Evolutionary conservation across 1,284 basidiomycete genomes (phyloP), one percentile per base, ranked within the genome.

Genomic region (Earliella scabrosa): DNA sequence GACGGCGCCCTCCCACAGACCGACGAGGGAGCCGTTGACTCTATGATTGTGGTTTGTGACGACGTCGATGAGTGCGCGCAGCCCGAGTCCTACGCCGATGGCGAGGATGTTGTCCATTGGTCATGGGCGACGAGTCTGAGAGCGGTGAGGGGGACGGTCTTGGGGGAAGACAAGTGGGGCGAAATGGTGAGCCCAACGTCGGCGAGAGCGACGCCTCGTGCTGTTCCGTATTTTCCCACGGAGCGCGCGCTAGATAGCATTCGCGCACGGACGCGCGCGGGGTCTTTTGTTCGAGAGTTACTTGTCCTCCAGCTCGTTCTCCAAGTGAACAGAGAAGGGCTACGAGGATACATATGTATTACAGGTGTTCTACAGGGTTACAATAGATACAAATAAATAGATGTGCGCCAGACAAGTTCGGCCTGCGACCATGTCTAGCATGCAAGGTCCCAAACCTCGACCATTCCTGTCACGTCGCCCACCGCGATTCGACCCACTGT

Each of bases 1-100:
- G 39, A 90, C 82, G 21, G 88, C 79, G 41, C 88, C 88, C 71
- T 90, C 88, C 87, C 88, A 90, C 21, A 90, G 71, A 14, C 88
- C 88, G 49, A 90, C 75, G 56, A 90, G 77, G 11, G 82, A 82
- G 14, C 83, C 82, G 56, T 75, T 69, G 48, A 80, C 63, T 51
- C 71, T 70, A 57, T 71, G 62, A 46, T 83, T 81, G 58, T 82
- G 74, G 58, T 79, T 73, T 36, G 78, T 80, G 51, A 81, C 77
- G 29, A 59, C 36, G 62, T 74, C 71, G 56, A 75, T 66, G 46
- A 75, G 59, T 32, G 69, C 63, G 54, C 74, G 73, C 23, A 76
- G 65, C 20, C 67, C 70, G 52, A 76, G 72, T 47, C 74, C 74
- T 50, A 75, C 61, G 58, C 70, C 71, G 60, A 75, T 73, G 58